Base-by-base conservation (phyloP, 768 basidiomycete genomes). In the Leccinum longicurvipes region DNA sequence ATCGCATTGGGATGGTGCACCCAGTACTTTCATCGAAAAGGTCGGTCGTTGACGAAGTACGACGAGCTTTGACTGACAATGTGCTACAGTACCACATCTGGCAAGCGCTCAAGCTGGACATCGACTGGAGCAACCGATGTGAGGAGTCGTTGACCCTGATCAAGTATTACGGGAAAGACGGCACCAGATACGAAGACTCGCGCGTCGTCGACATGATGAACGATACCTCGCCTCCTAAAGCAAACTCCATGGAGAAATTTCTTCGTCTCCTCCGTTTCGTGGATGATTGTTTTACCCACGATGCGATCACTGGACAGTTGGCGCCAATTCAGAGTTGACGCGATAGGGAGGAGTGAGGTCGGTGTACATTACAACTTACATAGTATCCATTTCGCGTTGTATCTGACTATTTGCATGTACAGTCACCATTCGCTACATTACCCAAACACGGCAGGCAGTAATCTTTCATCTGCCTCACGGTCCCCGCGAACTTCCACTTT, bases 401-500 rank as follows among this genome's bases (percentile, higher is more conserved):
- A 53, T 44, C 27, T 47, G n/a, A 48, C 51, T 58, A 36, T 23
- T 21, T 55, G 58, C 17, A 31, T 39, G 17, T 59, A 36, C 29
- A 47, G 25, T 47, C 25, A 17, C 28, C 47, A 32, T 46, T 21
- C 21, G 4, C 7, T 3, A 68, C 67, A 17, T 57, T 55, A 60
- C 25, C 34, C 19, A 25, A 68, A 62, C 29, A 60, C 54, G 27
- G 62, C 63, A 36, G 58, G 62, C 17, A 63, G 55, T 23, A 67
- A 49, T 52, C 67, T 63, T 29, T 63, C 55, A 47, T 87, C 83
- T 7, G 68, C 63, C 28, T 69, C 71, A 27, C 70, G 70, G 59
- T 81, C 74, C 6, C 85, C 84, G 5, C 71, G 61, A 34, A 92
- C 64, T 5, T 83, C 76, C 4, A 91, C 78, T 58, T 77, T 83